Percentiles rank a stretch among this genome's conserved stretches.
phyloP scores from a whole-genome alignment of 495 filamentous ascomycete genomes.

The Penicillium roqueforti region DNA sequence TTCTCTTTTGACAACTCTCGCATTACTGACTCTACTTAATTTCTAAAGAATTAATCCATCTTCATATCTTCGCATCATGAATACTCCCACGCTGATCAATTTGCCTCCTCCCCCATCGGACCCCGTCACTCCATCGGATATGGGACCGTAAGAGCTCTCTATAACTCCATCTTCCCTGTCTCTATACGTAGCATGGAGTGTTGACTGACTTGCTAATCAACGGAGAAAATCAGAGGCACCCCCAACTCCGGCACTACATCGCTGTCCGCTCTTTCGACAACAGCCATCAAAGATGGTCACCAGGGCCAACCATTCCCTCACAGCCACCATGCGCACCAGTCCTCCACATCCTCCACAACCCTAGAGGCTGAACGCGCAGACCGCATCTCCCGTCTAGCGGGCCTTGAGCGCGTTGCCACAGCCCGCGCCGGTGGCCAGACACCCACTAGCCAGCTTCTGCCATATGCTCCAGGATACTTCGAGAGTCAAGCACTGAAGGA shows the following conservation, averaged over 20 bases:
- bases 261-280: slow-evolving; percentile 81
- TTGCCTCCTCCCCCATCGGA: slow-evolving; percentile 79
- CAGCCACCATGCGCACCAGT: slow-evolving; percentile 52
- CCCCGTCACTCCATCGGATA: slow-evolving; percentile 83
- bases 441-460: slow-evolving; percentile 24
- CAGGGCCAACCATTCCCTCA: slow-evolving; percentile 61
- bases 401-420: slow-evolving; percentile 73
- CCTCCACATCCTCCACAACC: slow-evolving; percentile 58
- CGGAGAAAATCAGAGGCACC: slow-evolving; percentile 61
- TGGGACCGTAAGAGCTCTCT: slow-evolving; percentile 65
- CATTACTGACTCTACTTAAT: not conserved
- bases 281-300: slow-evolving; percentile 91
- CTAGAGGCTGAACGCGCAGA: slow-evolving; percentile 89
- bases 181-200: slow-evolving; percentile 9
- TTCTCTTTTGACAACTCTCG: not conserved
- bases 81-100: slow-evolving; percentile 69
- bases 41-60: not conserved
- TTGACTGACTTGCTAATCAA: slow-evolving; percentile 11
- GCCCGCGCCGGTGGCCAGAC: slow-evolving; percentile 49
- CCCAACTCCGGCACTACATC: slow-evolving; percentile 84
- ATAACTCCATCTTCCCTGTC: slow-evolving; percentile 3
- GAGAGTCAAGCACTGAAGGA: slow-evolving; percentile 60
- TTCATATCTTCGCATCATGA: slow-evolving; percentile 21
- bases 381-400: slow-evolving; percentile 85
- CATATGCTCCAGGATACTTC: slow-evolving; percentile 58